phyloP scores from a whole-genome alignment of 768 basidiomycete species.

The Astraeus odoratus region DNA sequence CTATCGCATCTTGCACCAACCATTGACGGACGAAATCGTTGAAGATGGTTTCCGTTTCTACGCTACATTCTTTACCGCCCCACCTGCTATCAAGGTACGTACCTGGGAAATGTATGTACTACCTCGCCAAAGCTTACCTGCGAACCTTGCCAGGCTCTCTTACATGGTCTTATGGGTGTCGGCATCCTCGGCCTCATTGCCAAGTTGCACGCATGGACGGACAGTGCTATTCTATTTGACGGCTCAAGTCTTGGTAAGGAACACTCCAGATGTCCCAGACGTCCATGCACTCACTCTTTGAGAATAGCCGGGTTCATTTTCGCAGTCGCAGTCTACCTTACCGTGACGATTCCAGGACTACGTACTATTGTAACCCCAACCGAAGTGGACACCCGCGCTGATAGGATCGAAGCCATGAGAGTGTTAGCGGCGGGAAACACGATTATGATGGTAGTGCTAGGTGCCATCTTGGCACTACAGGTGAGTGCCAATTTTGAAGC shows the following conservation, averaged over 20 bases:
- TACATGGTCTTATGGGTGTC: conserved; percentile 80
- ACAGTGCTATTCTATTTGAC: conserved; percentile 93
- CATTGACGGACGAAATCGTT: conserved; percentile 55
- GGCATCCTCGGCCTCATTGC: conserved; percentile 67
- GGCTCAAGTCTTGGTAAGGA: conserved; percentile 75
- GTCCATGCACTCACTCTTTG: conserved; percentile 10
- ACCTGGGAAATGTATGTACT: neutral
- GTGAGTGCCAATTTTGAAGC: conserved; percentile 34
- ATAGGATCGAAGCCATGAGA: conserved; percentile 72
- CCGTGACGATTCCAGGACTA: conserved; percentile 73
- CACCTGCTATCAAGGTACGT: conserved; percentile 85
- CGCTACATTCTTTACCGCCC: conserved; percentile 86
- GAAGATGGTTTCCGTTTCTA: conserved; percentile 87
- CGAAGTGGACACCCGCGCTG: conserved; percentile 48
- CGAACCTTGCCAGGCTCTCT: conserved; percentile 50
- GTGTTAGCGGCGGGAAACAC: conserved; percentile 84
- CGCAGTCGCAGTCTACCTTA: conserved; percentile 70
- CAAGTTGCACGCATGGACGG: conserved; percentile 84
- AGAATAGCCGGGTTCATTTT: conserved; percentile 65
- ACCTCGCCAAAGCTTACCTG: neutral
- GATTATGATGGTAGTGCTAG: conserved; percentile 66
- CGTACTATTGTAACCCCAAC: conserved; percentile 65
- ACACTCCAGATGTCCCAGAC: conserved; percentile 6
- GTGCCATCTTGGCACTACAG: conserved; percentile 64
- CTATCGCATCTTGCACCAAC: conserved; percentile 72